Evolutionary conservation across 1,284 basidiomycete species (phyloP).

Genomic region (Hemileccinum hortonii): DNA sequence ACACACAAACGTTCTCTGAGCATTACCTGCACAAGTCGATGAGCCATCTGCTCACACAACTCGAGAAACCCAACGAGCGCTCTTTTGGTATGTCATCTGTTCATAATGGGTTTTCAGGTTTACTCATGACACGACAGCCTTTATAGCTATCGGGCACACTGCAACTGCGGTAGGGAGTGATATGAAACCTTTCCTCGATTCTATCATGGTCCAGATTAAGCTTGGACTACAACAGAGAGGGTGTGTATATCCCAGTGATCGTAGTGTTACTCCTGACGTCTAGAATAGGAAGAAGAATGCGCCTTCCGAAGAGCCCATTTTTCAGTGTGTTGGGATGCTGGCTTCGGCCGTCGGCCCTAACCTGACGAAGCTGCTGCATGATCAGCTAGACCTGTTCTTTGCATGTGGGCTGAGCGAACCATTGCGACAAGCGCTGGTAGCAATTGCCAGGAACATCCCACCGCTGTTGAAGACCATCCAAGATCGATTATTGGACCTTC

Average conservation of each 20-base stretch:
- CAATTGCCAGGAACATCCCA: conserved; percentile 87
- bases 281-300: conserved; percentile 84
- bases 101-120: not conserved
- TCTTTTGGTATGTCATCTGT: conserved; percentile 65
- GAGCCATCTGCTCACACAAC: conserved; percentile 84
- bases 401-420: conserved; percentile 92
- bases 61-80: conserved; percentile 88
- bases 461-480: conserved; percentile 92
- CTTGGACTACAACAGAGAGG: conserved; percentile 82
- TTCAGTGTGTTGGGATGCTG: conserved; percentile 97
- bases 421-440: conserved; percentile 81
- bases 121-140: conserved; percentile 53
- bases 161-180: conserved; percentile 89
- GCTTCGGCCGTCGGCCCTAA: conserved; percentile 95
- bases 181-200: conserved; percentile 95
- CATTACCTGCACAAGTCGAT: conserved; percentile 90
- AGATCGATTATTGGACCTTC: conserved; percentile 83
- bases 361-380: conserved; percentile 93
- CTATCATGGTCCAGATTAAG: conserved; percentile 90
- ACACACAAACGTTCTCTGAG: conserved; percentile 87
- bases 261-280: conserved; percentile 12
- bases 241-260: conserved; percentile 44
- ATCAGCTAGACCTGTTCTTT: conserved; percentile 97
- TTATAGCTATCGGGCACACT: conserved; percentile 96
- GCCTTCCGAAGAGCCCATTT: conserved; percentile 92